Percentiles rank a stretch among this genome's conserved stretches.
These are phyloP conservation scores for Nelumbo lutea DNA, from an alignment of 164 flowering plant species.

Conservation along the genomic window DNA sequence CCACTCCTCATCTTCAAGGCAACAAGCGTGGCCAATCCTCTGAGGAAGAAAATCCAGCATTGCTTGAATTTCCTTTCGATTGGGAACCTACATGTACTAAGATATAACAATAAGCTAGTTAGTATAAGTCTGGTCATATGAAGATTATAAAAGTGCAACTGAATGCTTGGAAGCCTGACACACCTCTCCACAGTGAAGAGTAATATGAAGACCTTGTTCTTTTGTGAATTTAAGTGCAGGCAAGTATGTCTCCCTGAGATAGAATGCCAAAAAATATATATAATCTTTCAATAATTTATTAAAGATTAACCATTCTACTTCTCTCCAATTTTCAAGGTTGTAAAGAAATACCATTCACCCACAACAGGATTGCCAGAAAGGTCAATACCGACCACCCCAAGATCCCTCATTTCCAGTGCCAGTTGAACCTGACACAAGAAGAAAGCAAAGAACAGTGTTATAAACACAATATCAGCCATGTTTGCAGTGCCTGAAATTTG, in stretches of 20 bases:
- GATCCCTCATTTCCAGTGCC: conserved; percentile 73
- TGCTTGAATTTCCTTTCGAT: conserved; percentile 58
- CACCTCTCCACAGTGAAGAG: conserved; percentile 99
- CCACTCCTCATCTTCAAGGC: conserved; percentile 68
- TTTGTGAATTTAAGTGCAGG: conserved; percentile 75
- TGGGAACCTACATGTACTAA: conserved; percentile 75
- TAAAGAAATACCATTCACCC: conserved; percentile 70
- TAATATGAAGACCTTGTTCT: conserved; percentile 67
- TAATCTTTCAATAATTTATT: neutral
- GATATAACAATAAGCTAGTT: conserved; percentile 36
- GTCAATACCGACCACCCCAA: conserved; percentile 89
- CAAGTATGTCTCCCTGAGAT: conserved; percentile 66
- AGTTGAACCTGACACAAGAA: conserved; percentile 56
- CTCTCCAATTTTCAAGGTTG: neutral
- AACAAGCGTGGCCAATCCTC: conserved; percentile 94
- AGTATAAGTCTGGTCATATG: conserved; percentile 6
- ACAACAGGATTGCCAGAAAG: conserved; percentile 88
- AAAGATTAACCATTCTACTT: neutral
- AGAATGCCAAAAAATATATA: conserved; percentile 1
- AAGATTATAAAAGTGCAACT: neutral
- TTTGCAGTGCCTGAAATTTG: too few relatives aligned
- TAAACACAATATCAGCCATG: conserved; percentile 7
- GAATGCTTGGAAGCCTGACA: conserved; percentile 13
- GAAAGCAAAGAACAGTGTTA: neutral
- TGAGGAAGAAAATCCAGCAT: conserved; percentile 84